A percentile compares a stretch with the other conserved stretches of the same genome.
Conservation (phyloP, 2,329 filamentous ascomycete genomes). For the Aurifilum marmelostoma region DNA sequence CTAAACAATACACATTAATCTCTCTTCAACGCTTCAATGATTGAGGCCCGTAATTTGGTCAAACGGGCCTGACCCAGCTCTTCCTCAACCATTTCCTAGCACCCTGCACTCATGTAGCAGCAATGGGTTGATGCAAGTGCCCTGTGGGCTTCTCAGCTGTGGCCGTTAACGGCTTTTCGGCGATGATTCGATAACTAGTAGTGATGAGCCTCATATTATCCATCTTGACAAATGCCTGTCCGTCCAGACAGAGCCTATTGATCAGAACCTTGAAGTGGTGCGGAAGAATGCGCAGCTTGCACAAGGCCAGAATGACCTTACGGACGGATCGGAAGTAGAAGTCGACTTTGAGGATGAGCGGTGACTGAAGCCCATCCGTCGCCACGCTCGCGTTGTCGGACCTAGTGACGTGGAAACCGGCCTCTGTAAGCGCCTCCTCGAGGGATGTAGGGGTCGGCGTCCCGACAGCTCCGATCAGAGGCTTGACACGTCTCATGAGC, state of each 20-base stretch:
- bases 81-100: neutral
- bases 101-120: neutral
- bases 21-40: conserved; percentile 3
- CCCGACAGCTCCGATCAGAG: conserved; percentile 57
- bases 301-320: conserved; percentile 51
- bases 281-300: conserved; percentile 51
- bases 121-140: neutral
- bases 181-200: conserved; percentile 57
- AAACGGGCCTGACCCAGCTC: neutral
- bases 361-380: conserved; percentile 51
- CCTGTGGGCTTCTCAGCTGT: neutral
- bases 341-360: conserved; percentile 57
- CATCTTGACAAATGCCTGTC: conserved; percentile 59
- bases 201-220: conserved; percentile 55
- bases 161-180: conserved; percentile 44
- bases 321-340: conserved; percentile 56
- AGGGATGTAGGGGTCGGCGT: conserved; percentile 54
- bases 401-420: conserved; percentile 51
- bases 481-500: conserved; percentile 59
- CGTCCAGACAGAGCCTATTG: conserved; percentile 56
- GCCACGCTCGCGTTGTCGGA: conserved; percentile 56
- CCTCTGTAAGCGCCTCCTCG: conserved; percentile 48
- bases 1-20: conserved; percentile 27
- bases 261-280: conserved; percentile 57
- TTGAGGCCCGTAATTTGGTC: neutral